Base-by-base conservation (phyloP, 495 filamentous ascomycete species). In the Trichoderma erinaceum region DNA sequence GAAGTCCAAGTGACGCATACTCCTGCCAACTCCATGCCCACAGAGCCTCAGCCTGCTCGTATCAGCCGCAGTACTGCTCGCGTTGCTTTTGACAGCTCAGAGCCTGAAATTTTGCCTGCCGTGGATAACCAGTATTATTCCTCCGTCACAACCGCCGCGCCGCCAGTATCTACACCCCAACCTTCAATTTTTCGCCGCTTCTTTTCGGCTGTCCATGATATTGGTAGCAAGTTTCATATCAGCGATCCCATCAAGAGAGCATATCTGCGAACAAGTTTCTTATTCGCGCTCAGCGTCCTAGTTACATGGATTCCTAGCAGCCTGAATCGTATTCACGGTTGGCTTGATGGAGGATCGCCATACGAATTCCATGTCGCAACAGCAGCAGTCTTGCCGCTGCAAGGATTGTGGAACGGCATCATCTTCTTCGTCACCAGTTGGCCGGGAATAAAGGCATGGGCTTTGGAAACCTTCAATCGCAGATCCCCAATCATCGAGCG, bases 291-390 rank as follows among this genome's bases (percentile, higher is more conserved):
- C 61, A 86, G 89, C 1, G 80, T 93, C 8, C 76, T 91, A 38
- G 84, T 92, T 15, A 91, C 90, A 21, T 95, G 91, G 91, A 86
- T 90, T 0, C 91, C 91, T 0, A 89, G 89, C 32, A 89, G 85
- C 52, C 79, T 87, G 63, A 92, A 93, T 72, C 83, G 91, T 41
- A 82, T 91, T 25, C 89, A 91, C 72, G 80, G 81, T n/a, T 77
- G 92, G 11, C 76, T 82, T 6, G 74, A 82, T 64, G 85, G 86
- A 0, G 73, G 81, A 21, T 69, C 78, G 5, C 77, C 77, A 44
- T 93, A 88, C 71, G 81, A 76, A 5, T 82, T 92, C 46, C 87
- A 90, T 71, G 84, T 89, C 50, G 81, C 82, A 1, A 86, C 87
- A 8, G 85, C 87, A 1, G 80, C 90, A 46, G 89, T 93, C 0